Evolutionary conservation across 495 filamentous ascomycete genomes (phyloP).

Genomic region (Amphirosellinia nigrospora): DNA sequence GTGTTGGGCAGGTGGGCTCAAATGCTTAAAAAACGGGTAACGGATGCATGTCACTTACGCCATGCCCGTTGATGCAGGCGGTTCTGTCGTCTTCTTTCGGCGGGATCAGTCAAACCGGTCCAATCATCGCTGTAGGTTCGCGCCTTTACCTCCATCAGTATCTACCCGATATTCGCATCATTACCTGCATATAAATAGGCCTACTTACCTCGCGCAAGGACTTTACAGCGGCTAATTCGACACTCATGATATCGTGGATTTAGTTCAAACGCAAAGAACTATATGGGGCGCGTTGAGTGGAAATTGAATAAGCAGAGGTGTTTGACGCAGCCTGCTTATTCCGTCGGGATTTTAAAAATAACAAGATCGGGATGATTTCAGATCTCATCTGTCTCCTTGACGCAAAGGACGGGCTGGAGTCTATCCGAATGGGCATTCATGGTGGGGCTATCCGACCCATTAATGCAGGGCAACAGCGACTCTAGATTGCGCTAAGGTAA

Average conservation of each 20-base stretch:
- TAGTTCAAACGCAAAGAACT: background rate
- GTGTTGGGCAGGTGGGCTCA: background rate
- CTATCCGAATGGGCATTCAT: constrained; percentile 5
- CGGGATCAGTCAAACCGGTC: constrained; percentile 33
- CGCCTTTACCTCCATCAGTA: constrained; percentile 25
- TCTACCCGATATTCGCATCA: background rate
- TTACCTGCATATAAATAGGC: background rate
- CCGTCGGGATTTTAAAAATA: background rate
- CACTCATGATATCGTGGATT: constrained; percentile 1
- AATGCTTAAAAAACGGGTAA: background rate
- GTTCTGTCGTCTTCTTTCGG: constrained; percentile 38
- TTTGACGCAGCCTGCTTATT: constrained; percentile 18
- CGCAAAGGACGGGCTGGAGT: constrained; percentile 4
- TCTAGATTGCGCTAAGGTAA: constrained; percentile 10
- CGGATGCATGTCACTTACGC: constrained; percentile 30
- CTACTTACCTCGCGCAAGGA: constrained; percentile 32
- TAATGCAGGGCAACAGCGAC: background rate
- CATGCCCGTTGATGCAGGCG: constrained; percentile 41
- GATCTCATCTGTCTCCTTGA: background rate
- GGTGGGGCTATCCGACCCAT: background rate
- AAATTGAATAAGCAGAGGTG: background rate
- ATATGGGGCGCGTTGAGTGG: background rate
- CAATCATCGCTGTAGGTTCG: constrained; percentile 37
- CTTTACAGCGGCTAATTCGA: constrained; percentile 26
- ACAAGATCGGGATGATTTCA: background rate